Base-by-base conservation (phyloP, 2,329 filamentous ascomycete genomes). In the Sporothrix pallida region DNA sequence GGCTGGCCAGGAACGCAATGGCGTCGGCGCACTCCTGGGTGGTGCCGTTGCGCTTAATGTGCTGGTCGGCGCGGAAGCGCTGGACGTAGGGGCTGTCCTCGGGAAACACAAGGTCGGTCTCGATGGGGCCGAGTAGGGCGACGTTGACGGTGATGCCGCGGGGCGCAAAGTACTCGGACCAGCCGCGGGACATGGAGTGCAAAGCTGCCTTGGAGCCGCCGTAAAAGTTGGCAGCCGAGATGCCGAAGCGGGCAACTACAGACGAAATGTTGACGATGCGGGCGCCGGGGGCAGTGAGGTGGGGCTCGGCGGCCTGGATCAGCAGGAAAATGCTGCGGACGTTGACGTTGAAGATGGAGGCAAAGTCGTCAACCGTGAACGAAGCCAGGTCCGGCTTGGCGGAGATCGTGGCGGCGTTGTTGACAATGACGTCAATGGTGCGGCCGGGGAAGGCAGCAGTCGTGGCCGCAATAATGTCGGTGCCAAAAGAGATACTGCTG, bases 41-140 rank as follows among this genome's bases (percentile, higher is more conserved):
- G 42, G 76, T 75, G 31, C 76, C 77, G 68, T 75, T 76, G 56
- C 77, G 77, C 74, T 77, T 77, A 20, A 78, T 72, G 70, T 74
- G 71, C 74, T 76, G 76, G 48, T 76, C 72, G 23, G 23, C 46
- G 52, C 76, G 76, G 72, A 76, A 76, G 48, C 71, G 72, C 44
- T 67, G 17, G 0, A 67, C 68, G 56, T 73, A 72, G 42, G 73
- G 73, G 70, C 73, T 74, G 48, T 76, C 76, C 52, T 78, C 76
- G 56, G 75, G 63, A 23, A 76, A 74, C 9, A 74, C 60, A 9
- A 77, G 50, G 60, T 77, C 76, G 20, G 75, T 76, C 12, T 74
- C 74, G 58, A 76, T 74, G 52, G 76, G 75, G 3, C 76, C 76
- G 5, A 76, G 71, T 26, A 74, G 37, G 3, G 73, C 76, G 8